phyloP scores from a whole-genome alignment of 1,284 basidiomycete genomes.

The Austropuccinia psidii region DNA sequence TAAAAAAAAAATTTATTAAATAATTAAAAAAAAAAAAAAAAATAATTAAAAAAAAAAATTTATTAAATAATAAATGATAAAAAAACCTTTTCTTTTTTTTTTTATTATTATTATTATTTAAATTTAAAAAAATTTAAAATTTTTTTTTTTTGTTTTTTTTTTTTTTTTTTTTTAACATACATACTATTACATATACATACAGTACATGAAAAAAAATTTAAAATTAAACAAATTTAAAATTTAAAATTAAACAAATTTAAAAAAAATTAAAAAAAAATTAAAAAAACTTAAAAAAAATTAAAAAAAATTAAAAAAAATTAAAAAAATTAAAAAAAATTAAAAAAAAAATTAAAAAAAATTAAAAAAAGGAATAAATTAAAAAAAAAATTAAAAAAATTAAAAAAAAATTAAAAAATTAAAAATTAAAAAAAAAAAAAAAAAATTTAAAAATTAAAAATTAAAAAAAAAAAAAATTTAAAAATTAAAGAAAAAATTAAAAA shows the following conservation, averaged over 20 bases:
- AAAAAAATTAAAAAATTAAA: background rate
- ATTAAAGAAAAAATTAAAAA: background rate
- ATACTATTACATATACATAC: no score
- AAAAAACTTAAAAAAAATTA: background rate
- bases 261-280: background rate
- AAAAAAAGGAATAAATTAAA: background rate
- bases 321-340: background rate
- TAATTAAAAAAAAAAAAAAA: no score
- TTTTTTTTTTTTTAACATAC: no score
- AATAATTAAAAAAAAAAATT: no score
- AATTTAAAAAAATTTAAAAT: no score
- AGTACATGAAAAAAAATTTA: background rate
- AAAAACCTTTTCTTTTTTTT: no score
- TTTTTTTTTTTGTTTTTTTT: no score
- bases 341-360: background rate
- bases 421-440: background rate
- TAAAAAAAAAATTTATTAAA: no score
- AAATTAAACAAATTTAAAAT: background rate
- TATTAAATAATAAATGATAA: no score
- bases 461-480: background rate
- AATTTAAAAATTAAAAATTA: background rate
- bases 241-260: background rate
- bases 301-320: background rate
- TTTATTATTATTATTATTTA: no score
- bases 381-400: background rate